Percentiles rank a stretch among this genome's conserved stretches.
Evolutionary conservation across 371 early-diverging fungal genomes (phyloP).

Genomic region (Saksenaea oblongispora): DNA sequence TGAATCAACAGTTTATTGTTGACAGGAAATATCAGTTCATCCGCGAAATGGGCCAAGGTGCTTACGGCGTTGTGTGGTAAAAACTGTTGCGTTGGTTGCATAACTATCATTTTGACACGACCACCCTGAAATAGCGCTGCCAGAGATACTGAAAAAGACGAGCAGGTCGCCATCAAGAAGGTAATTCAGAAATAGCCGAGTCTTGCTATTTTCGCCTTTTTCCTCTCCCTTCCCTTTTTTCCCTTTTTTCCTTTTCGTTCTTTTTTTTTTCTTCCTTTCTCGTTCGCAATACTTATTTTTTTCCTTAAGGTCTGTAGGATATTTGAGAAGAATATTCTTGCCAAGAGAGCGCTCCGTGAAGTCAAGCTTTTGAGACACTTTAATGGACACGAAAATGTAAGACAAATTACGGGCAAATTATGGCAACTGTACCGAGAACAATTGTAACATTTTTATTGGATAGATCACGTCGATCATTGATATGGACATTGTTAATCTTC

Average conservation of each 20-base stretch:
- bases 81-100: not conserved
- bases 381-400: conserved; percentile 89
- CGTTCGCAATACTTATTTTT: not conserved
- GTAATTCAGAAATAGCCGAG: conserved; percentile 42
- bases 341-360: conserved; percentile 87
- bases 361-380: conserved; percentile 88
- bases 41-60: conserved; percentile 91
- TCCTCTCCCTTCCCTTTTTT: no score
- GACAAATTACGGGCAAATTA: conserved; percentile 12
- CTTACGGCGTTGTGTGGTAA: conserved; percentile 67
- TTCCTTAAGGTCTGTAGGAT: conserved; percentile 46
- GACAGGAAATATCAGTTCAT: conserved; percentile 79
- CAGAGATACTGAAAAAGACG: conserved; percentile 73
- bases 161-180: conserved; percentile 93
- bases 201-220: no score
- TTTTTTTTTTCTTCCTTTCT: not conserved
- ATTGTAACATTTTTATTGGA: not conserved
- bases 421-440: not conserved
- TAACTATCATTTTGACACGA: not conserved
- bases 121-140: conserved; percentile 63
- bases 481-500: conserved; percentile 53
- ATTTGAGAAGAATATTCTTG: conserved; percentile 81
- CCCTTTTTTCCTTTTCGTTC: not conserved
- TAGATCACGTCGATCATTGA: conserved; percentile 83
- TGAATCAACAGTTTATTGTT: conserved; percentile 71